These are phyloP conservation scores for Aspergillus pseudonomiae DNA, from an alignment of 2,329 filamentous ascomycete species.

Conservation along the genomic window DNA sequence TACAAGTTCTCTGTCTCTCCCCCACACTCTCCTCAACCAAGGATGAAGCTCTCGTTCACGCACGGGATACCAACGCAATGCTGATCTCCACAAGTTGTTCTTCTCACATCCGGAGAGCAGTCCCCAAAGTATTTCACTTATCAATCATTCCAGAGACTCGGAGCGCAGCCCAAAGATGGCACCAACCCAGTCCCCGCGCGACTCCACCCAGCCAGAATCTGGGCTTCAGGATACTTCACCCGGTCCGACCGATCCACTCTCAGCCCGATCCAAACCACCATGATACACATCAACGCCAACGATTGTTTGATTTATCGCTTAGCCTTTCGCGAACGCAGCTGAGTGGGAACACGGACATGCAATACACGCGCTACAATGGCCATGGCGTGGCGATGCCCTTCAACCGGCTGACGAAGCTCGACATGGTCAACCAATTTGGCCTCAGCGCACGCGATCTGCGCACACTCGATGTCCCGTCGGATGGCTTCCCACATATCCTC, in stretches of 20 bases:
- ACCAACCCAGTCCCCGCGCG: not conserved
- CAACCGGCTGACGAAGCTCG: slow-evolving; percentile 18
- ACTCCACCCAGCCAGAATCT: not conserved
- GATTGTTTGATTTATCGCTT: not conserved
- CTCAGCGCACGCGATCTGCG: slow-evolving; percentile 36
- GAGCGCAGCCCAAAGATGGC: not conserved
- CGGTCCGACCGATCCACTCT: not conserved
- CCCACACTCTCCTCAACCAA: not conserved
- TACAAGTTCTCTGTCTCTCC: not conserved
- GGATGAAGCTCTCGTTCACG: not conserved
- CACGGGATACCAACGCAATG: not conserved
- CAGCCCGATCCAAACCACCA: not conserved
- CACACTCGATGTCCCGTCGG: slow-evolving; percentile 36
- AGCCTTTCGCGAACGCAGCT: not conserved
- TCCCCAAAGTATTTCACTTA: not conserved
- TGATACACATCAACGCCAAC: not conserved
- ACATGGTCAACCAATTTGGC: slow-evolving; percentile 23
- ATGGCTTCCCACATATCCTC: slow-evolving; percentile 38
- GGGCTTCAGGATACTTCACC: not conserved
- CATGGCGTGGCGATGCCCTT: not conserved
- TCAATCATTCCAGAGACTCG: not conserved
- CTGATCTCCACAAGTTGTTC: not conserved
- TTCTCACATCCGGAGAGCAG: not conserved
- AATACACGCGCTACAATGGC: slow-evolving; percentile 7
- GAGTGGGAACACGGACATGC: slow-evolving; percentile 11